phyloP scores from a whole-genome alignment of 2,329 filamentous ascomycete genomes.

The Pleoardoris graminearum region DNA sequence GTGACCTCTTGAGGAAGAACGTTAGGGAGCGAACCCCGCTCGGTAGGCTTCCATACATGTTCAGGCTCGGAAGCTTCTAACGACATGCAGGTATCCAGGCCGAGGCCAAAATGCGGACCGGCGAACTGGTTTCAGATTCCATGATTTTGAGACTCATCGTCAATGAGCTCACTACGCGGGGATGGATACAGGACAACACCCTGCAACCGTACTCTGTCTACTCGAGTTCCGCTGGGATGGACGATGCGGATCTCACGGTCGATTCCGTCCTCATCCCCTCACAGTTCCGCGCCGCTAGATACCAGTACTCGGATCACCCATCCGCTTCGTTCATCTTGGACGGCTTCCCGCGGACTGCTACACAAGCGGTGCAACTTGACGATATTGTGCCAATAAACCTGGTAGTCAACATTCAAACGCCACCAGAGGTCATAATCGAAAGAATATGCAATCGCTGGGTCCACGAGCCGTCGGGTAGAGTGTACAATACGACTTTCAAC shows the following conservation, averaged over 20 bases:
- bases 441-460: slow-evolving; percentile 93
- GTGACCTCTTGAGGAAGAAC: slow-evolving; percentile 89
- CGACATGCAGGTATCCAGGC: slow-evolving; percentile 75
- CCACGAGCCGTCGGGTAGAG: slow-evolving; percentile 84
- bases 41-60: slow-evolving; percentile 57
- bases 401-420: slow-evolving; percentile 84
- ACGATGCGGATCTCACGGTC: slow-evolving; percentile 36
- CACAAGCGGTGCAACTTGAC: slow-evolving; percentile 78
- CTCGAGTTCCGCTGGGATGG: slow-evolving; percentile 39
- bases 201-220: slow-evolving; percentile 53
- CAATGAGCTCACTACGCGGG: slow-evolving; percentile 80
- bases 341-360: slow-evolving; percentile 87
- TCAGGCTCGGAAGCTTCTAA: slow-evolving; percentile 19
- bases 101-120: slow-evolving; percentile 83
- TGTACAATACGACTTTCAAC: slow-evolving; percentile 96
- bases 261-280: slow-evolving; percentile 50
- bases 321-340: slow-evolving; percentile 91
- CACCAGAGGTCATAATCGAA: slow-evolving; percentile 81
- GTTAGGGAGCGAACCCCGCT: slow-evolving; percentile 85
- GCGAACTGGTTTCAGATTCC: slow-evolving; percentile 86
- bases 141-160: slow-evolving; percentile 92
- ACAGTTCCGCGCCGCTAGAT: slow-evolving; percentile 41
- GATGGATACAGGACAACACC: slow-evolving; percentile 69
- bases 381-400: slow-evolving; percentile 90
- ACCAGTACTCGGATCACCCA: slow-evolving; percentile 65